phyloP scores from a whole-genome alignment of 1,284 basidiomycete species.

The Leucoagaricus sp. region DNA sequence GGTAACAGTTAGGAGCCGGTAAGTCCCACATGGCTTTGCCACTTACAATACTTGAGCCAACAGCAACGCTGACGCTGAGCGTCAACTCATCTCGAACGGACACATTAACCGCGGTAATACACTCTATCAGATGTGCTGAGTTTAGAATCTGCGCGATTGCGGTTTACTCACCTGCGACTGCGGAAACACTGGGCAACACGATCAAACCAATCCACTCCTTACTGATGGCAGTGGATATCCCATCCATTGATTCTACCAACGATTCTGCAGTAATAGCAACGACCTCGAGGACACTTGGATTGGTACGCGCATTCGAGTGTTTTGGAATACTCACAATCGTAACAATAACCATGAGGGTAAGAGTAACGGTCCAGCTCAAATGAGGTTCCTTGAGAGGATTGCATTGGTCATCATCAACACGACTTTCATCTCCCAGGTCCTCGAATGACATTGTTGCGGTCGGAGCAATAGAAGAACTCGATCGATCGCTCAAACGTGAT shows the following conservation, averaged over 20 bases:
- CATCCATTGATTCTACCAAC: slow-evolving; percentile 79
- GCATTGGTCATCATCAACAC: neutral
- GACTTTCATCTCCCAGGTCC: neutral
- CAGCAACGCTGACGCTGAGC: slow-evolving; percentile 81
- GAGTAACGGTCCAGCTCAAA: slow-evolving; percentile 61
- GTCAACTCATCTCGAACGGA: slow-evolving; percentile 79
- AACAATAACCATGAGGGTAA: slow-evolving; percentile 58
- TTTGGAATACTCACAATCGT: slow-evolving; percentile 55
- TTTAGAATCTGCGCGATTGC: neutral
- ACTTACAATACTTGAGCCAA: slow-evolving; percentile 85
- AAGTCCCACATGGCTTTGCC: neutral
- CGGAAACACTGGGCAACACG: slow-evolving; percentile 83
- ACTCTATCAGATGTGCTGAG: slow-evolving; percentile 35
- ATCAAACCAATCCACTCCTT: slow-evolving; percentile 87
- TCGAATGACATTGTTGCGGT: neutral
- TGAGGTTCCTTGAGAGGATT: slow-evolving; percentile 39
- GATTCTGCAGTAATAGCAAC: slow-evolving; percentile 77
- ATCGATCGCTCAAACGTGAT: neutral
- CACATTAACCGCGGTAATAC: slow-evolving; percentile 80
- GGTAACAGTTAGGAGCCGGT: neutral
- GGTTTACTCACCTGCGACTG: slow-evolving; percentile 60
- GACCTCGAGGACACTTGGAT: slow-evolving; percentile 22
- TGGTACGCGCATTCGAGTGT: neutral
- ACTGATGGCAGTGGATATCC: slow-evolving; percentile 58
- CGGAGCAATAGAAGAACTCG: neutral